Percentiles rank a stretch among this genome's conserved stretches.
These are phyloP conservation scores for Sarcomyxa edulis DNA, from an alignment of 768 basidiomycete genomes.

Conservation along the genomic window DNA sequence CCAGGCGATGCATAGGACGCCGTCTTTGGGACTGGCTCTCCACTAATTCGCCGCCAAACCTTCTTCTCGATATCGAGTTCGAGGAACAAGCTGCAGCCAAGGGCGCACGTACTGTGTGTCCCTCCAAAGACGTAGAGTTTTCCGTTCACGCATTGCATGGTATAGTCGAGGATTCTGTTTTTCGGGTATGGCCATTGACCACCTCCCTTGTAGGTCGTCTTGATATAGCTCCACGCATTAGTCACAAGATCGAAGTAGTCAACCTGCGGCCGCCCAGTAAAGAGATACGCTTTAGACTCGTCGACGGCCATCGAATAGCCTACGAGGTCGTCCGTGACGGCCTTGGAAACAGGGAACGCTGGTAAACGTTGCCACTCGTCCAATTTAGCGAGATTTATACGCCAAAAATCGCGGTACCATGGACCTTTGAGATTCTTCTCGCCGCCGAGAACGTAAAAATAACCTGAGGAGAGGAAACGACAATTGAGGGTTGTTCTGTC, in stretches of 20 bases:
- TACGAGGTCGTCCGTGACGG: slow-evolving; percentile 10
- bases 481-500: too few species aligned
- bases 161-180: too few species aligned
- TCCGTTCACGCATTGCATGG: too few species aligned
- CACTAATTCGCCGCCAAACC: too few species aligned
- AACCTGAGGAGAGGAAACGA: too few species aligned
- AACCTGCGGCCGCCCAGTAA: slow-evolving; percentile 22
- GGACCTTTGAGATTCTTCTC: slow-evolving; percentile 15
- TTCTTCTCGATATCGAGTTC: too few species aligned
- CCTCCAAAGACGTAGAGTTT: too few species aligned
- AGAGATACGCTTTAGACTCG: slow-evolving; percentile 28
- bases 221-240: slow-evolving; percentile 25
- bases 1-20: too few species aligned
- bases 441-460: slow-evolving; percentile 24
- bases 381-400: slow-evolving; percentile 18
- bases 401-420: slow-evolving; percentile 22
- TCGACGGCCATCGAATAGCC: slow-evolving; percentile 20
- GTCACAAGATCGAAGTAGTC: slow-evolving; percentile 30
- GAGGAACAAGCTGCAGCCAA: too few species aligned
- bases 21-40: too few species aligned
- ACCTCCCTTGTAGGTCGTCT: slow-evolving; percentile 20
- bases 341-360: slow-evolving; percentile 16
- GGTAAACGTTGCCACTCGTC: slow-evolving; percentile 21
- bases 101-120: too few species aligned
- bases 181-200: too few species aligned